Conservation (phyloP, 2,329 filamentous ascomycete species). For the Cladosporium halotolerans region DNA sequence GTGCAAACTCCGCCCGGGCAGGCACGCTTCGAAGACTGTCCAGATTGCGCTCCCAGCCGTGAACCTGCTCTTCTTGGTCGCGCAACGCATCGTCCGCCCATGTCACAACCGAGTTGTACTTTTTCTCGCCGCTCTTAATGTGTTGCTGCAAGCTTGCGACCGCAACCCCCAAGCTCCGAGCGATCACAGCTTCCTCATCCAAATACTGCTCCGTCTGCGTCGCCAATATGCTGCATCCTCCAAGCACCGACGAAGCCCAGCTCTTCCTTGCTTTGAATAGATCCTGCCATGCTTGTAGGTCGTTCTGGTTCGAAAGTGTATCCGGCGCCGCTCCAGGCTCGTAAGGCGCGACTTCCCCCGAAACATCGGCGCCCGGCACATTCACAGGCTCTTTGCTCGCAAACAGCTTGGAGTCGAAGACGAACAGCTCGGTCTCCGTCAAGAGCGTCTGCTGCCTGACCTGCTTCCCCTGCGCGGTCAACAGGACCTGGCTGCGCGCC, state of each 20-base stretch:
- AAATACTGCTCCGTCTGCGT: slow-evolving; percentile 59
- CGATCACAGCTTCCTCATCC: slow-evolving; percentile 67
- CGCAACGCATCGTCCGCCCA: slow-evolving; percentile 63
- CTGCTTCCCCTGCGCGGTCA: slow-evolving; percentile 78
- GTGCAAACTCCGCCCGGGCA: slow-evolving; percentile 59
- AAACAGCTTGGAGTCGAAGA: slow-evolving; percentile 67
- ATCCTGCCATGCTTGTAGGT: slow-evolving; percentile 80
- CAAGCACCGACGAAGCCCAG: slow-evolving; percentile 69
- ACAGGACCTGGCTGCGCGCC: slow-evolving; percentile 71
- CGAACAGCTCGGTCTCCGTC: slow-evolving; percentile 82
- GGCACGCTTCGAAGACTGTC: slow-evolving; percentile 58
- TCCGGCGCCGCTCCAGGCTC: slow-evolving; percentile 65
- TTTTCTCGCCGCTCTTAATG: slow-evolving; percentile 64
- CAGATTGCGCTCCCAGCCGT: slow-evolving; percentile 63
- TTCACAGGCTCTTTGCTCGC: slow-evolving; percentile 18
- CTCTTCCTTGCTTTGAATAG: slow-evolving; percentile 73
- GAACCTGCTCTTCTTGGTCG: slow-evolving; percentile 59
- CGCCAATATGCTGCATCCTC: slow-evolving; percentile 63
- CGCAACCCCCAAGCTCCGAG: slow-evolving; percentile 75
- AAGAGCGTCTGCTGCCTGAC: slow-evolving; percentile 74
- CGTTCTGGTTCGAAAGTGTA: slow-evolving; percentile 69
- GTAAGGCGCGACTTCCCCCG: slow-evolving; percentile 38
- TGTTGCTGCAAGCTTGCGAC: slow-evolving; percentile 77
- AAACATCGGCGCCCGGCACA: slow-evolving; percentile 46
- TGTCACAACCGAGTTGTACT: slow-evolving; percentile 62